Conservation (phyloP, 257 asterid genomes). For the Agastache rugosa region DNA sequence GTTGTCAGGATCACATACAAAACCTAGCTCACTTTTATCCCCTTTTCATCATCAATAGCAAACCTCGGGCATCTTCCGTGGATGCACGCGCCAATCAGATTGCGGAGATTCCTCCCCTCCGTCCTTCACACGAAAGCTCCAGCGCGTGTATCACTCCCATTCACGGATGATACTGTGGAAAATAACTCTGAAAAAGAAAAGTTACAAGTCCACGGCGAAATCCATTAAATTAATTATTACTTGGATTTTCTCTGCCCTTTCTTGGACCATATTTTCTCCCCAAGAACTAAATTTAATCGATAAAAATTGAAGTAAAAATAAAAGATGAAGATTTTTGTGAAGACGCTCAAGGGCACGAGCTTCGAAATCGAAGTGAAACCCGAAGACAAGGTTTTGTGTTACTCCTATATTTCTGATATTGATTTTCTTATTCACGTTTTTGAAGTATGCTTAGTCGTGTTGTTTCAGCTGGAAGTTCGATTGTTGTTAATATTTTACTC, state of each 20-base stretch:
- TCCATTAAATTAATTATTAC: neutral
- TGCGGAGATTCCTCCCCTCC: neutral
- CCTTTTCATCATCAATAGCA: neutral
- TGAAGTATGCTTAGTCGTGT: neutral
- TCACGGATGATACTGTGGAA: constrained; percentile 19
- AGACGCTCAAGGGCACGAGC: constrained; percentile 54
- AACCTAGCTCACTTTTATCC: constrained; percentile 22
- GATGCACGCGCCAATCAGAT: constrained; percentile 10
- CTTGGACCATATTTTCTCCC: neutral
- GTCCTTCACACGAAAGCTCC: neutral
- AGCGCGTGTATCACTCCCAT: constrained; percentile 2
- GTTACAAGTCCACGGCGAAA: constrained; percentile 9
- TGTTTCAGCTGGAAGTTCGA: neutral
- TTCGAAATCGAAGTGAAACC: constrained; percentile 56
- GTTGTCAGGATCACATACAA: constrained; percentile 16
- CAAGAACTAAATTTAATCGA: neutral
- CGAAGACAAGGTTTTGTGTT: constrained; percentile 43
- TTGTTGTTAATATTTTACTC: neutral
- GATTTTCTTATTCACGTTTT: neutral
- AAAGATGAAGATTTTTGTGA: constrained; percentile 53
- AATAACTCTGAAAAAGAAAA: neutral
- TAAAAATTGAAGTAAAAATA: neutral
- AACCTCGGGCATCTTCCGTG: neutral
- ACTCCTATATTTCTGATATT: neutral
- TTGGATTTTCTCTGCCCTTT: neutral